phyloP scores from a whole-genome alignment of 257 asterid genomes.

The Rauvolfia tetraphylla region DNA sequence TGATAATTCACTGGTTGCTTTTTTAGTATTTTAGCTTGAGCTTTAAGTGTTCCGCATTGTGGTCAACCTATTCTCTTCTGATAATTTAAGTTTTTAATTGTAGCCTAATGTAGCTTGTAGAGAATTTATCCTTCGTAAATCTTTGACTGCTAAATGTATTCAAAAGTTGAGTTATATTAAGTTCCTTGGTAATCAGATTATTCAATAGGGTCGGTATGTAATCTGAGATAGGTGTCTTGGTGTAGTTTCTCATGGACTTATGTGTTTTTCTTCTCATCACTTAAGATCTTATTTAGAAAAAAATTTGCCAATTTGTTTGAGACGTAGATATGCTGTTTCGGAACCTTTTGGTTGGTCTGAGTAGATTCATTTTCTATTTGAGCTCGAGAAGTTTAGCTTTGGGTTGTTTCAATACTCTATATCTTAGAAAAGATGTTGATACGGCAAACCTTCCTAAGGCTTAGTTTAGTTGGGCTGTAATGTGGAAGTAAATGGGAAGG shows the following conservation, averaged over 20 bases:
- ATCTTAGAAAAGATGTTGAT: too few relatives aligned
- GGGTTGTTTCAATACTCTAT: background rate
- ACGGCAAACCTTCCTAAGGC: too few relatives aligned
- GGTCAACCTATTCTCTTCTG: background rate
- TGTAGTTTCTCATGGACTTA: background rate
- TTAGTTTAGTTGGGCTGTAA: too few relatives aligned
- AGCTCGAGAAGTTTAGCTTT: background rate
- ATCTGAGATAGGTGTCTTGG: background rate
- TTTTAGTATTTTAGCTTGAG: background rate
- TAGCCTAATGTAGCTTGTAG: background rate
- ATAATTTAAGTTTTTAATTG: background rate
- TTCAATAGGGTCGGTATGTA: background rate
- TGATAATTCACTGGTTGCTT: background rate
- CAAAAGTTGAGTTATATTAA: background rate
- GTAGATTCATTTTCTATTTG: background rate
- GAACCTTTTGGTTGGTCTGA: background rate
- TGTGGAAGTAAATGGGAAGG: too few relatives aligned
- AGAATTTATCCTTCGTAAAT: background rate
- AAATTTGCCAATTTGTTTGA: background rate
- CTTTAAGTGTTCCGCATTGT: conserved; percentile 18
- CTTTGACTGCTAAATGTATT: background rate
- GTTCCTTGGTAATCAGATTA: background rate
- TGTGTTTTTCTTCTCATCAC: background rate
- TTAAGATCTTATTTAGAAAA: background rate
- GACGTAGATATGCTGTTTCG: background rate